Evolutionary conservation across 352 stramenopile genomes (phyloP).

Genomic region (Phytopythium boreale): DNA sequence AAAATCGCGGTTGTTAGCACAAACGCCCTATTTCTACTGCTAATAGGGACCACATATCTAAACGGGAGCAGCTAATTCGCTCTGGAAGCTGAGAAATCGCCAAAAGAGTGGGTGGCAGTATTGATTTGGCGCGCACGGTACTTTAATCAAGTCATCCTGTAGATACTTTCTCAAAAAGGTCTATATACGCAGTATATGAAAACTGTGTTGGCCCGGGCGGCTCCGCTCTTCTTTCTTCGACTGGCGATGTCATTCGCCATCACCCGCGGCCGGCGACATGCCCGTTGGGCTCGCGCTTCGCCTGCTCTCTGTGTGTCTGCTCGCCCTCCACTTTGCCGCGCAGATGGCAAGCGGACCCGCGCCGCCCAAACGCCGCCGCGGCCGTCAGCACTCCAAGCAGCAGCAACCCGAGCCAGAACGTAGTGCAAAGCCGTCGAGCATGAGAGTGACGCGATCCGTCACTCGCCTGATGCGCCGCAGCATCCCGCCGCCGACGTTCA

Average conservation of each 20-base stretch:
- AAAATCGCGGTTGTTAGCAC: no score
- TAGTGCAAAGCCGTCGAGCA: no score
- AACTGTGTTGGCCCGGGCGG: background rate
- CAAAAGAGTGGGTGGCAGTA: no score
- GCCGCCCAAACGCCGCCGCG: background rate
- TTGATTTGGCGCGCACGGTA: no score
- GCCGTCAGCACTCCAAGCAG: background rate
- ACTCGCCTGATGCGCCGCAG: background rate
- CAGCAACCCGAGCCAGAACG: background rate
- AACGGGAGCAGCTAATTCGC: no score
- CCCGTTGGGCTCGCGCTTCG: background rate
- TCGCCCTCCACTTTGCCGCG: background rate
- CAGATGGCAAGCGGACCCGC: conserved; percentile 1
- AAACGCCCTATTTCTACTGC: no score
- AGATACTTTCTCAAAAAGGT: background rate
- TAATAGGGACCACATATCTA: no score
- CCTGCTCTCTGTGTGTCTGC: conserved; percentile 3
- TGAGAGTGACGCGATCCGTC: background rate
- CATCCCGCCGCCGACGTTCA: background rate
- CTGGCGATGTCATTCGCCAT: background rate
- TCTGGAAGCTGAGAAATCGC: no score
- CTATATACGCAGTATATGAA: background rate
- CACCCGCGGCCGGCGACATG: background rate
- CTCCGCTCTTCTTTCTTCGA: background rate
- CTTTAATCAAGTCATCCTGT: no score